Conservation (phyloP, 768 basidiomycete species). For the Hemileccinum rubropunctum region DNA sequence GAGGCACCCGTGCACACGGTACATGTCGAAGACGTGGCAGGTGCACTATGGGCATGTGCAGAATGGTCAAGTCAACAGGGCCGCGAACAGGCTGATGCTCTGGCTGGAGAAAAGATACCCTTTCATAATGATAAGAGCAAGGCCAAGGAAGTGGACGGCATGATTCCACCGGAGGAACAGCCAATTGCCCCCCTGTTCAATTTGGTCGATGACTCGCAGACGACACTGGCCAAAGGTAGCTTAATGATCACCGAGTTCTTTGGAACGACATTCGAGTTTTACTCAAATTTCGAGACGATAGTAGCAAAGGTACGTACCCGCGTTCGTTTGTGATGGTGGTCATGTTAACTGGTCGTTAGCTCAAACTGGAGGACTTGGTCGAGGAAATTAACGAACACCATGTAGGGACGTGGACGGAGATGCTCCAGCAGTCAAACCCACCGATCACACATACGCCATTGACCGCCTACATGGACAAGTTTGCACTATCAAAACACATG, state of each 20-base stretch:
- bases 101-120: slow-evolving; percentile 43
- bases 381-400: slow-evolving; percentile 87
- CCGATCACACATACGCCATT: slow-evolving; percentile 70
- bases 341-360: slow-evolving; percentile 33
- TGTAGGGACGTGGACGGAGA: slow-evolving; percentile 78
- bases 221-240: slow-evolving; percentile 64
- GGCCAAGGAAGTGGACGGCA: slow-evolving; percentile 59
- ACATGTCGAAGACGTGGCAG: slow-evolving; percentile 78
- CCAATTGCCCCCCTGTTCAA: slow-evolving; percentile 80
- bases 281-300: slow-evolving; percentile 65
- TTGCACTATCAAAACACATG: slow-evolving; percentile 64
- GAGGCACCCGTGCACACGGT: slow-evolving; percentile 73
- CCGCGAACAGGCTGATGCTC: slow-evolving; percentile 56
- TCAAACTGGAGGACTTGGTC: slow-evolving; percentile 64
- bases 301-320: slow-evolving; percentile 53
- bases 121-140: slow-evolving; percentile 65
- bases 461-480: slow-evolving; percentile 77
- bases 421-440: slow-evolving; percentile 69
- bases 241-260: slow-evolving; percentile 68
- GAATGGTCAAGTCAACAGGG: slow-evolving; percentile 69
- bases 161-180: slow-evolving; percentile 52
- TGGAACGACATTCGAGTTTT: slow-evolving; percentile 78
- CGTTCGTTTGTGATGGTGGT: neutral
- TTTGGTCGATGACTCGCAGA: slow-evolving; percentile 76
- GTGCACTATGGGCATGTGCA: slow-evolving; percentile 72